Evolutionary conservation across 2,329 filamentous ascomycete genomes (phyloP).

Genomic region (Penicillium fuscoglaucum): DNA sequence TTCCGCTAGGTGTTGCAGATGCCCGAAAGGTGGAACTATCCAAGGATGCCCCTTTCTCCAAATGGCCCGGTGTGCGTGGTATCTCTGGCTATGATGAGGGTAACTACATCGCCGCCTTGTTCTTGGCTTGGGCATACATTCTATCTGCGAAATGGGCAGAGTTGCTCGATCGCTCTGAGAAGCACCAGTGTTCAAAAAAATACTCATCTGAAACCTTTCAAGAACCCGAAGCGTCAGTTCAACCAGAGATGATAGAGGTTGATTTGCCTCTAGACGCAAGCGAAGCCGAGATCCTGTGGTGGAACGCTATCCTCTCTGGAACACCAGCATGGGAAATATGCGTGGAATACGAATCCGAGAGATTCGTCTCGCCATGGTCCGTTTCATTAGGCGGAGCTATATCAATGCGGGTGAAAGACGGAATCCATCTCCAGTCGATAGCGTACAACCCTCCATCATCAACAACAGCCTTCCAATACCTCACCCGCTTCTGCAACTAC

Average conservation of each 20-base stretch:
- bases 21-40: not conserved
- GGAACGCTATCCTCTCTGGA: not conserved
- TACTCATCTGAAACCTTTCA: not conserved
- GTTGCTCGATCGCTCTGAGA: conserved; percentile 19
- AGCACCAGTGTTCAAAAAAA: conserved; percentile 15
- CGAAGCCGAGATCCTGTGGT: not conserved
- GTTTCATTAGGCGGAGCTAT: not conserved
- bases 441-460: not conserved
- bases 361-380: not conserved
- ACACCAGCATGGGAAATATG: not conserved
- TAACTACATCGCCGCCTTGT: conserved; percentile 25
- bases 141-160: conserved; percentile 28
- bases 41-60: conserved; percentile 12
- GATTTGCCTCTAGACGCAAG: not conserved
- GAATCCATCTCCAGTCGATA: not conserved
- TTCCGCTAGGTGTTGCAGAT: not conserved
- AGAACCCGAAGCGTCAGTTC: no score
- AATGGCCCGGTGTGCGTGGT: conserved; percentile 23
- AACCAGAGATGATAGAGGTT: not conserved
- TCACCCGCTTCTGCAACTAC: not conserved
- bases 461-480: not conserved
- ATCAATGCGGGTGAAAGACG: not conserved
- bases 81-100: conserved; percentile 21
- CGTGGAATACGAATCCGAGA: not conserved
- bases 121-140: conserved; percentile 29